These are phyloP conservation scores for Postia placenta DNA, from an alignment of 768 basidiomycete genomes.

Conservation along the genomic window DNA sequence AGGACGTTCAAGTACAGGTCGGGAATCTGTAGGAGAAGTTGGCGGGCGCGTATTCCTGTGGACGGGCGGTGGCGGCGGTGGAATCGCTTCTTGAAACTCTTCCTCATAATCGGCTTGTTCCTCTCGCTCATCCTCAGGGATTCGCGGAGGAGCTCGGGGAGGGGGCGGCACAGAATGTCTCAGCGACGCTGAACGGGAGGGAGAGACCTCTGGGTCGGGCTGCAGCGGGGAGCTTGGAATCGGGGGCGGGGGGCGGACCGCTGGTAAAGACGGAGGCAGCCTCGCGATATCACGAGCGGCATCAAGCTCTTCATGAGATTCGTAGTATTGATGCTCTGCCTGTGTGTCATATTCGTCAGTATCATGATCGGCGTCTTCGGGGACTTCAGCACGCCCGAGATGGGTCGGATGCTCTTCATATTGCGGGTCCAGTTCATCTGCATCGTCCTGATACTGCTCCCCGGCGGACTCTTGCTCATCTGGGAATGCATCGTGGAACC, in stretches of 20 bases:
- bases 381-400: neutral
- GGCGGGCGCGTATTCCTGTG: neutral
- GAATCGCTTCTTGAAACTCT: neutral
- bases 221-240: too few relatives aligned
- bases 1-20: neutral
- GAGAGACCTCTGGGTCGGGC: neutral
- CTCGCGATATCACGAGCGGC: too few relatives aligned
- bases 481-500: neutral
- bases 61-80: slow-evolving; percentile 1
- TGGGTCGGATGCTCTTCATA: slow-evolving; percentile 5
- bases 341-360: too few relatives aligned
- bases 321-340: too few relatives aligned
- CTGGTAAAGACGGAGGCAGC: too few relatives aligned
- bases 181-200: neutral
- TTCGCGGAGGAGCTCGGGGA: neutral
- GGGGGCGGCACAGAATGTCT: neutral
- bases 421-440: neutral
- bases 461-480: slow-evolving; percentile 4
- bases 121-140: neutral
- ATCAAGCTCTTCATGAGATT: too few relatives aligned
- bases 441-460: slow-evolving; percentile 6
- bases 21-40: neutral
- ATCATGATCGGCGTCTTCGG: neutral
- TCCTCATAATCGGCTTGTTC: neutral
- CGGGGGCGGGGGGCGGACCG: too few relatives aligned